Conservation (phyloP, 192 early-diverging fungal genomes). For the Coemansia sp. region DNA sequence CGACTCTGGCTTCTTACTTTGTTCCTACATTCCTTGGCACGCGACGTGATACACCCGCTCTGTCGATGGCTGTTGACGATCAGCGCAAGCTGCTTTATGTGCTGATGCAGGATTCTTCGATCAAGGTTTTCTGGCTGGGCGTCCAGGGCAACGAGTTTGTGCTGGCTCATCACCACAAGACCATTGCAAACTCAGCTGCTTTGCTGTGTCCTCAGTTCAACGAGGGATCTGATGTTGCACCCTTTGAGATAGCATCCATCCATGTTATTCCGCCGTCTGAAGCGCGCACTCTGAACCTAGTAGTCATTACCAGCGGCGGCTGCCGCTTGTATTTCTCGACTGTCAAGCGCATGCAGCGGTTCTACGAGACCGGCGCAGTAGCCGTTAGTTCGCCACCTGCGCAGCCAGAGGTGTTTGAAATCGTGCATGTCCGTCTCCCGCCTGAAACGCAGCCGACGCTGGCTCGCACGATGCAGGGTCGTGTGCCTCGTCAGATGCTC, state of each 20-base stretch:
- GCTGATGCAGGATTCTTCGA: slow-evolving; percentile 63
- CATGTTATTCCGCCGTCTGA: slow-evolving; percentile 66
- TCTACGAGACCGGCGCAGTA: slow-evolving; percentile 21
- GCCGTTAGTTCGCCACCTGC: slow-evolving; percentile 4
- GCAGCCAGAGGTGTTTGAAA: slow-evolving; percentile 60
- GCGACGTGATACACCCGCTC: slow-evolving; percentile 54
- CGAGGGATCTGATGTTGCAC: slow-evolving; percentile 30
- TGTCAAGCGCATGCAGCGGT: slow-evolving; percentile 44
- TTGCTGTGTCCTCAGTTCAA: slow-evolving; percentile 56
- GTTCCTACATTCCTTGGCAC: slow-evolving; percentile 64
- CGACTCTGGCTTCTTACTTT: slow-evolving; percentile 65
- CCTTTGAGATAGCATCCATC: slow-evolving; percentile 74
- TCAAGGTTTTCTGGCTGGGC: slow-evolving; percentile 72
- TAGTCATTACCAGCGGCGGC: slow-evolving; percentile 78
- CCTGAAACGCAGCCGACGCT: slow-evolving; percentile 54
- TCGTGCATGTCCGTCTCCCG: slow-evolving; percentile 71
- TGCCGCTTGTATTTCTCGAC: slow-evolving; percentile 75
- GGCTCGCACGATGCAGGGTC: slow-evolving; percentile 15
- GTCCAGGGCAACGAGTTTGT: slow-evolving; percentile 58
- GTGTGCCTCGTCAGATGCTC: slow-evolving; percentile 13
- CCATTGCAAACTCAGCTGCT: slow-evolving; percentile 50
- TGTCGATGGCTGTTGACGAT: slow-evolving; percentile 68
- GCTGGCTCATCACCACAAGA: slow-evolving; percentile 52
- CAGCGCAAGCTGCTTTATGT: slow-evolving; percentile 71
- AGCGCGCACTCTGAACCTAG: slow-evolving; percentile 66